Evolutionary conservation across 2,329 filamentous ascomycete species (phyloP), one percentile per base, ranked within the genome.

Genomic region (Trichoderma sp.): DNA sequence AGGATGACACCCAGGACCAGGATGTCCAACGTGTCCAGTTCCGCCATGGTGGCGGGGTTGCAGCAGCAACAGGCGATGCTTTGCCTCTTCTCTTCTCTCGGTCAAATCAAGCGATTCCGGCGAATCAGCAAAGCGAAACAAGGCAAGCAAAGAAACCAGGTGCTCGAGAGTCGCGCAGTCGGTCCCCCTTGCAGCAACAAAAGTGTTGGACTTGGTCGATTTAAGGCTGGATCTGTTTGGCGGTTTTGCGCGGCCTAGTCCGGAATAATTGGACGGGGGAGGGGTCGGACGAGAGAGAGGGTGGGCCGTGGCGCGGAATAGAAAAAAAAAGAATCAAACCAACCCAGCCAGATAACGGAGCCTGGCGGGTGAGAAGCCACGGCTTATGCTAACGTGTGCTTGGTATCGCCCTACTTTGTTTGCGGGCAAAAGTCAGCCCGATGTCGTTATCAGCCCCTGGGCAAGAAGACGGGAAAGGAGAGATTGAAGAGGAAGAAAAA

Each of bases 1-100:
- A 98, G 88, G 77, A 99, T 91, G 72, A 89, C 89, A 74, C 90
- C 89, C 76, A 99, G 92, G 87, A 99, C 96, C 78, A 97, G 83
- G 78, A 98, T 88, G 88, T 99, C 96, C 85, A 99, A 86, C 30
- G 94, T 97, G 82, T 99, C 96, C 81, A 99, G 90, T 87, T 97
- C 93, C 76, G 95, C 94, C 96, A 99, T 98, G 78, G 76, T 87
- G 81, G 76, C 87, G 81, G 80, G 39, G 66, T 18, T 60, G 66
- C 56, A 69, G 36, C 36, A 58, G 56, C 66, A 69, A 57, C 66
- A 21, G 36, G 8, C 26, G 36, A 15, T 57, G 36, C 26, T 21
- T n/a, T n/a, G 65, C 26, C 12, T 58, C 26, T 68, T 1, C 11
- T 26, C 28, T 30, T 34, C 3, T 21, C 15, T 67, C 63, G 3